Percentiles rank a stretch among this genome's conserved stretches.
These are phyloP conservation scores for Botrytis deweyae DNA, from an alignment of 2,329 filamentous ascomycete genomes.

Conservation along the genomic window DNA sequence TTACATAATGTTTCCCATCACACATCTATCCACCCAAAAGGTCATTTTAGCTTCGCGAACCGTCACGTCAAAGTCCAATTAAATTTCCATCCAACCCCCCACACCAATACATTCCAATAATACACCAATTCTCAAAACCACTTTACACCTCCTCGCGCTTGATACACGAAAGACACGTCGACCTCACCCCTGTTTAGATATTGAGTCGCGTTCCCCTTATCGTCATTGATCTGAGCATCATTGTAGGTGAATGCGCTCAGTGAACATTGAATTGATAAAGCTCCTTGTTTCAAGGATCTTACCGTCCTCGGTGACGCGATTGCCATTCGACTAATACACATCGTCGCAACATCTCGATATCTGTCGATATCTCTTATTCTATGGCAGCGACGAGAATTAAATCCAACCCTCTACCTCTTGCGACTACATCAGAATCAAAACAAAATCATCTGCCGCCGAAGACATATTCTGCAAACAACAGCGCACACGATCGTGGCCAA, in stretches of 20 bases:
- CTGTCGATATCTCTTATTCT: slow-evolving; percentile 19
- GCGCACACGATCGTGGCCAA: slow-evolving; percentile 30
- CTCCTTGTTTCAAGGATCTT: neutral
- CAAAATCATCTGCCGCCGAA: slow-evolving; percentile 33
- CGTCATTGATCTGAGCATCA: slow-evolving; percentile 21
- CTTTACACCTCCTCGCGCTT: slow-evolving; percentile 30
- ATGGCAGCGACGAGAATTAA: slow-evolving; percentile 36
- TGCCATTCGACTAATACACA: slow-evolving; percentile 2
- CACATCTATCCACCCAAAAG: neutral
- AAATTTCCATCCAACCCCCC: slow-evolving; percentile 15
- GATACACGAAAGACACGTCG: slow-evolving; percentile 32
- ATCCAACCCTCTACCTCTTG: slow-evolving; percentile 35
- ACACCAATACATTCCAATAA: slow-evolving; percentile 2
- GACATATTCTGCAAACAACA: slow-evolving; percentile 29
- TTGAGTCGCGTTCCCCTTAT: slow-evolving; percentile 29
- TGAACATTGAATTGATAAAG: slow-evolving; percentile 5
- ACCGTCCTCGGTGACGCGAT: slow-evolving; percentile 22
- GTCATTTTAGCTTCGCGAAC: neutral
- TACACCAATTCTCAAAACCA: slow-evolving; percentile 26
- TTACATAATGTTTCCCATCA: neutral
- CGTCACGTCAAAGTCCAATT: slow-evolving; percentile 17
- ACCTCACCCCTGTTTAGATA: slow-evolving; percentile 21
- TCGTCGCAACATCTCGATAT: neutral
- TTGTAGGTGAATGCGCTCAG: slow-evolving; percentile 7
- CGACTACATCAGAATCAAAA: slow-evolving; percentile 35